phyloP scores from a whole-genome alignment of 305 asterid species.

The Andrographis paniculata region DNA sequence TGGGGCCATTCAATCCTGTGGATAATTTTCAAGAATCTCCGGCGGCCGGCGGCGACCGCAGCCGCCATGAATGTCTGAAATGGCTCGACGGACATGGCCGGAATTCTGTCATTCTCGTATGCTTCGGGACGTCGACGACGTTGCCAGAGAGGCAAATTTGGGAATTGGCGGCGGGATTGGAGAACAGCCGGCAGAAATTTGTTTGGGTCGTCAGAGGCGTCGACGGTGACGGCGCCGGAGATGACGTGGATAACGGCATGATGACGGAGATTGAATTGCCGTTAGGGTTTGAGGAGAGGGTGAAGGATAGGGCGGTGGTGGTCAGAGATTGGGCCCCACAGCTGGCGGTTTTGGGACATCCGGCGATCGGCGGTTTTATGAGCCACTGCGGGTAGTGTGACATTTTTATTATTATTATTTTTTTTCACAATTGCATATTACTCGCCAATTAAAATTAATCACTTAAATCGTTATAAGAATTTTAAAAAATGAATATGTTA shows the following conservation, averaged over 20 bases:
- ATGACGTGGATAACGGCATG: slow-evolving; percentile 8
- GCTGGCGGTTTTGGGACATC: slow-evolving; percentile 51
- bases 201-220: slow-evolving; percentile 66
- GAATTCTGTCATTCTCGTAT: slow-evolving; percentile 37
- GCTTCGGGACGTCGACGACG: slow-evolving; percentile 54
- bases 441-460: too few species aligned
- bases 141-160: slow-evolving; percentile 29
- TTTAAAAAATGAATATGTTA: too few species aligned
- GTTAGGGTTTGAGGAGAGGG: slow-evolving; percentile 46
- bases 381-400: slow-evolving; percentile 93
- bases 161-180: slow-evolving; percentile 52
- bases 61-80: slow-evolving; percentile 29
- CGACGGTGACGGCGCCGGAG: slow-evolving; percentile 28
- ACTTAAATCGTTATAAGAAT: too few species aligned
- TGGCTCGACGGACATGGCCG: slow-evolving; percentile 40
- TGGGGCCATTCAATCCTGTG: slow-evolving; percentile 61
- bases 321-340: slow-evolving; percentile 76
- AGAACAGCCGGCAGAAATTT: slow-evolving; percentile 33
- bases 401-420: too few species aligned
- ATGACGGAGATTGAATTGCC: slow-evolving; percentile 20
- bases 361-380: slow-evolving; percentile 60
- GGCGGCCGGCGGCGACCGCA: neutral
- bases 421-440: too few species aligned
- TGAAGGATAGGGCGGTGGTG: slow-evolving; percentile 35
- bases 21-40: neutral